Base-by-base conservation (phyloP, 2,329 filamentous ascomycete genomes). In the Lasiodiplodia sp. region DNA sequence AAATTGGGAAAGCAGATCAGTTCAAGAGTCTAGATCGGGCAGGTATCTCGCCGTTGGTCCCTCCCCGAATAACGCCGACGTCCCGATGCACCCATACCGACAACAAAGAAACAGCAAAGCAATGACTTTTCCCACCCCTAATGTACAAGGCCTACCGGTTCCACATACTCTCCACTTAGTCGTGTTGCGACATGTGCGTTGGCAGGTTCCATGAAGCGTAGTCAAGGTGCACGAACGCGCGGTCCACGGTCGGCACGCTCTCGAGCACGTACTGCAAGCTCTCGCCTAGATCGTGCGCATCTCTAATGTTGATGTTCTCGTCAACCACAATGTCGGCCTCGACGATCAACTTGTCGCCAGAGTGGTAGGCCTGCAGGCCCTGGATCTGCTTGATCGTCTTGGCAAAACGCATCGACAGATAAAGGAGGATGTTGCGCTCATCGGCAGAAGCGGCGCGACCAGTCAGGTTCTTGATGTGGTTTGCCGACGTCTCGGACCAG, bases 381-480 rank as follows among this genome's bases (percentile, higher is more conserved):
- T 96, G 93, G 70, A 96, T 96, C 77, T 93, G 90, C 75, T 88
- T 89, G 76, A 97, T 96, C 14, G 92, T 91, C 72, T 92, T 93
- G 56, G 94, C 94, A 77, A 97, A 97, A 23, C 94, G 91, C 92
- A 97, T 97, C 1, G 94, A 96, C 73, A 97, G 86, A 80, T 97
- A 97, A 0, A 97, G 85, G 25, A 97, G 80, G 57, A 97, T 88
- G 76, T 96, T 97, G 37, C 94, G 87, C 82, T 96, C 91, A 73
- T 95, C 92, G 0, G 92, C 90, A 1, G 89, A 89, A 5, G 92
- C 92, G 0, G 91, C 91, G 73, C 92, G 92, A 21, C 93, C 93
- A 0, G 91, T 92, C 37, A 96, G 82, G 74, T 95, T 93, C 76
- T 91, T 89, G 75, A 96, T 93, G 76, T 96, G 93, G 71, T 91